These are phyloP conservation scores for Diaporthe vaccinii DNA, from an alignment of 2,329 filamentous ascomycete genomes.

Conservation along the genomic window DNA sequence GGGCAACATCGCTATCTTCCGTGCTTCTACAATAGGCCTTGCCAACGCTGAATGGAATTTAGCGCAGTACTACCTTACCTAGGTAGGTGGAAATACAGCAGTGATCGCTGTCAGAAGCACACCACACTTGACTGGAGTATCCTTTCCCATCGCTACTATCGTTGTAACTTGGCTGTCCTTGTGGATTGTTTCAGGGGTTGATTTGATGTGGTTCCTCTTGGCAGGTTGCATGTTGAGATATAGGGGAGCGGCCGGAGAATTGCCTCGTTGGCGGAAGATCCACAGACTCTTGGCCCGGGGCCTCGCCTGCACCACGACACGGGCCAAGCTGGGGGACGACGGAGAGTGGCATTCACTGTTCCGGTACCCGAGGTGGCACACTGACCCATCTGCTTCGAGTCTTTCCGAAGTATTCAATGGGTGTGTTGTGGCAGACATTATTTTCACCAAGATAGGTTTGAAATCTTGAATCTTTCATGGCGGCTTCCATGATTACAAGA, in stretches of 20 bases:
- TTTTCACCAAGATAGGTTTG: not conserved
- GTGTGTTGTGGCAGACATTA: not conserved
- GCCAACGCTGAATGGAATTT: not conserved
- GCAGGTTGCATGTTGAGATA: conserved; percentile 24
- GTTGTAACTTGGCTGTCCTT: not conserved
- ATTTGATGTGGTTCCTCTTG: conserved; percentile 10
- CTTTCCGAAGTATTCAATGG: not conserved
- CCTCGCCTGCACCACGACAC: not conserved
- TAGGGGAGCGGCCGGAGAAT: not conserved
- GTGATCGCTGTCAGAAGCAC: not conserved
- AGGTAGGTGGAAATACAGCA: conserved; percentile 11
- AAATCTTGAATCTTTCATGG: not conserved
- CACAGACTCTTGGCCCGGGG: not conserved
- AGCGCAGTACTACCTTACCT: not conserved
- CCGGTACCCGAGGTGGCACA: not conserved
- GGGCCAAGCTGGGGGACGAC: conserved; percentile 11
- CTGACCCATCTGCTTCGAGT: not conserved
- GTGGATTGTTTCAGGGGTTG: conserved; percentile 9
- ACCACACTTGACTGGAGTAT: conserved; percentile 1
- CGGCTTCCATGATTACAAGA: no score
- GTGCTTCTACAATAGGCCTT: conserved; percentile 12
- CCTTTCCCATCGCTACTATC: not conserved
- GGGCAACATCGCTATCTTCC: not conserved
- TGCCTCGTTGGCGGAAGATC: conserved; percentile 30
- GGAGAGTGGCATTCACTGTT: not conserved